Evolutionary conservation across 257 asterid species (phyloP).

Genomic region (Nyctanthes arbortristis): DNA sequence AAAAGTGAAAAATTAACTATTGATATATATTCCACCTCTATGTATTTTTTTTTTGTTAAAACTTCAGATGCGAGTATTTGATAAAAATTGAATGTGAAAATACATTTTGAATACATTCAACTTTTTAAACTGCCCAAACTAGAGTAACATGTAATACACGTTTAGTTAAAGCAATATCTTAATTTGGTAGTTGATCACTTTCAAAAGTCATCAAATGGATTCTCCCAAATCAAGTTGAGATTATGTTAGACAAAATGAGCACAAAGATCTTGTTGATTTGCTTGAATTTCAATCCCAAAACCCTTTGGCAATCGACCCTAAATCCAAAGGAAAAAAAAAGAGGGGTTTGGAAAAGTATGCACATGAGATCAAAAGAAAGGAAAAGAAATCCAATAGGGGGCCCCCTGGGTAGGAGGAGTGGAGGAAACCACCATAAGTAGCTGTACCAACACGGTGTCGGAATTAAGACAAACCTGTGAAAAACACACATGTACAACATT

Average conservation of each 20-base stretch:
- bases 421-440: conserved; percentile 30
- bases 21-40: conserved; percentile 19
- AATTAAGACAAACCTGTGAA: conserved; percentile 44
- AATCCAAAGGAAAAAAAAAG: conserved; percentile 22
- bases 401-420: conserved; percentile 25
- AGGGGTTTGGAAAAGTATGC: background rate
- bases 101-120: background rate
- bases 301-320: conserved; percentile 2
- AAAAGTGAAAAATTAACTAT: background rate
- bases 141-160: too few species aligned
- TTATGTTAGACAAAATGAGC: conserved; percentile 33
- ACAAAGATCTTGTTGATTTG: conserved; percentile 28
- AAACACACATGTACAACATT: conserved; percentile 31
- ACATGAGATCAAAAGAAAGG: conserved; percentile 1
- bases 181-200: conserved; percentile 36
- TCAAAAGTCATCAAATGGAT: conserved; percentile 34
- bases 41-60: background rate
- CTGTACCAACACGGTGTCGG: conserved; percentile 33
- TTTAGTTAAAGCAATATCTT: conserved; percentile 24
- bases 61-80: conserved; percentile 1
- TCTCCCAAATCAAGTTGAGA: conserved; percentile 27
- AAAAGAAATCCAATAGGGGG: conserved; percentile 2
- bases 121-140: too few species aligned
- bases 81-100: background rate
- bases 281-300: conserved; percentile 27